phyloP scores from a whole-genome alignment of 2,329 filamentous ascomycete species.

The Hypoxylon sp. region DNA sequence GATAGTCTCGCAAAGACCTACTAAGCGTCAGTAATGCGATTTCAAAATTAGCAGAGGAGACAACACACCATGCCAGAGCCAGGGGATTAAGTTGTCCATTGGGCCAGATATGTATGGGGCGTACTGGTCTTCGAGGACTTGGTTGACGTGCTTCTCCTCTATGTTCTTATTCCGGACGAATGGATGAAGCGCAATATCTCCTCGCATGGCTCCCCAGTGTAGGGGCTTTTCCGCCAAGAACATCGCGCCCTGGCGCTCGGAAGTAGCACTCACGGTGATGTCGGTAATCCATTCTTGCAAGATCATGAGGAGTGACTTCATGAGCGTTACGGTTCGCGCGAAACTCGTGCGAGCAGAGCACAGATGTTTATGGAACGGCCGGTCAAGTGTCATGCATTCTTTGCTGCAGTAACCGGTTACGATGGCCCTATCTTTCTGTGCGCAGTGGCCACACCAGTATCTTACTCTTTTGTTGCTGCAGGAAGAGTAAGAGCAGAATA shows the following conservation, averaged over 20 bases:
- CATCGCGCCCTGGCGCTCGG: not conserved
- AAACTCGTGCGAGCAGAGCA: slow-evolving; percentile 4
- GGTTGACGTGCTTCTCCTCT: not conserved
- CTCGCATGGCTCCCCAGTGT: slow-evolving; percentile 4
- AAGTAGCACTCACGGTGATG: not conserved
- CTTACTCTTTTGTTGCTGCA: not conserved
- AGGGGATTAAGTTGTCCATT: not conserved
- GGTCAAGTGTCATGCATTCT: not conserved
- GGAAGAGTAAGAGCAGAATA: not conserved
- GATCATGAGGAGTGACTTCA: not conserved
- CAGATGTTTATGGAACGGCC: not conserved
- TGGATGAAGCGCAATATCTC: not conserved
- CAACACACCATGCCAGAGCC: slow-evolving; percentile 13
- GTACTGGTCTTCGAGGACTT: slow-evolving; percentile 8
- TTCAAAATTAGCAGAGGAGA: not conserved
- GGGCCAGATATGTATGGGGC: not conserved
- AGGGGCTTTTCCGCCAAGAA: not conserved
- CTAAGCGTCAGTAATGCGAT: not conserved
- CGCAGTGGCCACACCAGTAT: not conserved
- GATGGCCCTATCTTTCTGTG: not conserved
- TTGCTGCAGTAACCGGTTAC: slow-evolving; percentile 10
- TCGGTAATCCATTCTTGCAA: slow-evolving; percentile 1
- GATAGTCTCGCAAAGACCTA: slow-evolving; percentile 2
- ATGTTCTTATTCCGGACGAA: not conserved
- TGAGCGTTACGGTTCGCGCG: not conserved